Evolutionary conservation across 2,329 filamentous ascomycete species (phyloP), one percentile per base, ranked within the genome.

Genomic region (Colletotrichum lini): DNA sequence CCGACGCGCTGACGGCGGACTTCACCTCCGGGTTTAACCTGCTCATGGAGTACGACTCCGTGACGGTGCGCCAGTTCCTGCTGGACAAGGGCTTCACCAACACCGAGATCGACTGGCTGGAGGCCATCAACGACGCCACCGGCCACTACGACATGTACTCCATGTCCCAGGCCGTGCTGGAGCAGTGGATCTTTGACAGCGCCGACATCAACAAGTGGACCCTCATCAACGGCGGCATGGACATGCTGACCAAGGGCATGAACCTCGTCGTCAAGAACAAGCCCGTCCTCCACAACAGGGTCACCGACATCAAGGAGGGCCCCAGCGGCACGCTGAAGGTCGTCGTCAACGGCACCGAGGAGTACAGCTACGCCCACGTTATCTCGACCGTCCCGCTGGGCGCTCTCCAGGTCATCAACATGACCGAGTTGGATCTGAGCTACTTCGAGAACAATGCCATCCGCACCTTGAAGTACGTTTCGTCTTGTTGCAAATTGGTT

Each of bases 191-290:
- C 44, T 80, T 80, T 23, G 67, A 74, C 30, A 67, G 71, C 52
- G 57, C 69, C 10, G 56, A 71, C n/a, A 66, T 73, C 21, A 40
- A 64, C 23, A 52, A 76, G 9, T 81, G 80, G 79, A 74, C 72
- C 30, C 79, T 78, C 42, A 76, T 82, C 67, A 75, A 79, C 23
- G 80, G 80, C 16, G 80, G 80, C 18, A 76, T 77, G 72, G 73
- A 74, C 45, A 73, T 73, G 65, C 47, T 80, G 21, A 77, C 77
- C 23, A 75, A 79, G 26, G 75, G 73, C 49, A 79, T 81, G 77
- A 71, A 71, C 18, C 72, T 74, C 5, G 72, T 74, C 45, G 58
- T 78, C 45, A 67, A 69, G 65, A 75, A 68, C 15, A 75, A 77
- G 64, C 74, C 74, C 10, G 44, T 70, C 21, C 62, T 75, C 26